These are phyloP conservation scores for Pseudofabraea citricarpa DNA, from an alignment of 2,329 filamentous ascomycete genomes.

Conservation along the genomic window DNA sequence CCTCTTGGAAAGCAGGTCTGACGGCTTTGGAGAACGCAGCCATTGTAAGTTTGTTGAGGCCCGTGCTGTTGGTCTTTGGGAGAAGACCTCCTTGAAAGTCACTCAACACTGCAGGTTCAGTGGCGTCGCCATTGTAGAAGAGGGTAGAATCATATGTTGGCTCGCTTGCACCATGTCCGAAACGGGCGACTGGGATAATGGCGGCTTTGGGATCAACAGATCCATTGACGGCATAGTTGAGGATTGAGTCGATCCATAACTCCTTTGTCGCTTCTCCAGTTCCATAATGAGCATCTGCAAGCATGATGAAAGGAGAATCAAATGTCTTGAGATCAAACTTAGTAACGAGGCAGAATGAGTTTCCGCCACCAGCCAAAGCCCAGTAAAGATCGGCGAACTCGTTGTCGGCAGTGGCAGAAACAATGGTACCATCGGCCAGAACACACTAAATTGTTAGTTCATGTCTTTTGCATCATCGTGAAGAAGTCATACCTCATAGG, in stretches of 20 bases:
- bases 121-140: conserved; percentile 11
- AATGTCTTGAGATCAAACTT: conserved; percentile 30
- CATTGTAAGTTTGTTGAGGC: conserved; percentile 6
- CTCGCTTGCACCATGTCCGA: conserved; percentile 1
- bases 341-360: conserved; percentile 49
- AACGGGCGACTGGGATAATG: conserved; percentile 10
- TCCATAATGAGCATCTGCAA: conserved; percentile 6
- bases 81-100: conserved; percentile 14
- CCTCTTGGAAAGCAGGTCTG: conserved; percentile 7
- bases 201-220: conserved; percentile 11
- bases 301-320: conserved; percentile 6
- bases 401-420: conserved; percentile 32
- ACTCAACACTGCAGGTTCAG: conserved; percentile 7
- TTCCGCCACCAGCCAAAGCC: conserved; percentile 50
- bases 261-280: conserved; percentile 7
- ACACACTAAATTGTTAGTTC: conserved; percentile 22
- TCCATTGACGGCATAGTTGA: conserved; percentile 9
- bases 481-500: conserved; percentile 14
- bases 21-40: conserved; percentile 6
- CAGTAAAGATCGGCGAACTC: conserved; percentile 44
- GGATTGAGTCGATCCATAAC: conserved; percentile 6
- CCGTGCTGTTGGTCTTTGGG: conserved; percentile 7
- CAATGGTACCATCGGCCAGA: conserved; percentile 43
- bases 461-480: too few relatives aligned
- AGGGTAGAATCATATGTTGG: conserved; percentile 8